Base-by-base conservation (phyloP, 2,329 filamentous ascomycete species). In the Fusarium nanum region DNA sequence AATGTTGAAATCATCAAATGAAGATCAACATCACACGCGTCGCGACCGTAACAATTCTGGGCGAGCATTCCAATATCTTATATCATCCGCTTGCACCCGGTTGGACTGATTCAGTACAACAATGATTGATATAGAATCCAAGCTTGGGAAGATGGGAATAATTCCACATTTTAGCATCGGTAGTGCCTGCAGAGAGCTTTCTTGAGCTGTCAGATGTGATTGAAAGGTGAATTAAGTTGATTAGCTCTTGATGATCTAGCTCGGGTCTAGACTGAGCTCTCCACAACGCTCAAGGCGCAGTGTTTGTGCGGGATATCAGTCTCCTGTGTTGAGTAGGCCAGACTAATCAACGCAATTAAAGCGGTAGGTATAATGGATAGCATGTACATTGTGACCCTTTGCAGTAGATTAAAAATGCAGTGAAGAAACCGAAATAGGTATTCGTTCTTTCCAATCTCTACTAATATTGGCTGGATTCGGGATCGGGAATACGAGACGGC, bases 141-240 rank as follows among this genome's bases (percentile, higher is more conserved):
- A 4, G 30, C 18, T 12, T 37, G 34, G 18, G 6, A n/a, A n/a
- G 10, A 37, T 12, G 18, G 6, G 22, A 7, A 22, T 32, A 48
- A 47, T n/a, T 55, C 44, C 16, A 22, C 27, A n/a, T 50, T 49
- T 32, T 22, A 23, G 34, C 34, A 54, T 60, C 64, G 64, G 54
- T 11, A 64, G 53, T 56, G 52, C 5, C 23, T 60, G n/a, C 30
- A 42, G 42, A 27, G 10, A 7, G 6, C 10, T 3, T 7, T 52
- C 23, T 7, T 18, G 30, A 9, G 27, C 12, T 46, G 44, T n/a
- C 23, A 46, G 14, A 27, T 46, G 44, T 8, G 22, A 46, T 20
- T 23, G 18, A 20, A 7, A 46, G 13, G 28, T 28, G 22, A 18
- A 28, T 22, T 23, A 44, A 22, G 12, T 44, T 22, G 41, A 16